Base-by-base conservation (phyloP, 768 basidiomycete species). In the Aureoboletus auriporus region DNA sequence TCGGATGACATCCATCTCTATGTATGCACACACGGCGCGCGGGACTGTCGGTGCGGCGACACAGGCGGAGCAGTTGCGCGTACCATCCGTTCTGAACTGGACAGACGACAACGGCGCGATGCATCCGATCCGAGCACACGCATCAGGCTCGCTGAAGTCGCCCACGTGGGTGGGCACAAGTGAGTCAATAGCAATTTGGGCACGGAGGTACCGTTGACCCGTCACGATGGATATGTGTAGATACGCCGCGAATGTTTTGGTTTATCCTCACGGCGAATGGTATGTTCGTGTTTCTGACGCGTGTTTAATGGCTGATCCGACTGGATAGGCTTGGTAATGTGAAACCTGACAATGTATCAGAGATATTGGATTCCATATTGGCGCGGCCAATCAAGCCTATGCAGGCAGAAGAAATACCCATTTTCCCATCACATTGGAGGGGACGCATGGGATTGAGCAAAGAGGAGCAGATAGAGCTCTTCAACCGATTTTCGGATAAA, bases 161-260 rank as follows among this genome's bases (percentile, higher is more conserved):
- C 77, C 2, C 90, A 93, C 64, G 82, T 93, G 43, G 90, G 91
- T 1, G 89, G 89, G 23, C 90, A 93, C 67, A 75, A 87, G 89
- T 88, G 59, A 61, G 83, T 74, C 8, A 17, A 45, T 26, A 23
- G 11, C 10, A 7, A 1, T 9, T 50, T 8, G 33, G 16, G 20
- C 35, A 13, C 38, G 27, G 8, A 20, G 14, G 9, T 12, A 11
- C 14, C 17, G 42, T 16, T 51, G 23, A 30, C 11, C 20, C 20
- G 4, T 26, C 3, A 17, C 23, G 29, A 39, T 45, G 30, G 34
- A 16, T 31, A 50, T 46, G n/a, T 36, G 12, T 35, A 86, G 84
- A 59, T 78, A 80, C 55, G 86, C 86, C 3, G 85, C 82, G 1
- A 89, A 88, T 63, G 42, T 86, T 10, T 61, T 89, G 10, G 69